phyloP scores from a whole-genome alignment of 345 rosid genomes.

The Cardamine resedifolia region DNA sequence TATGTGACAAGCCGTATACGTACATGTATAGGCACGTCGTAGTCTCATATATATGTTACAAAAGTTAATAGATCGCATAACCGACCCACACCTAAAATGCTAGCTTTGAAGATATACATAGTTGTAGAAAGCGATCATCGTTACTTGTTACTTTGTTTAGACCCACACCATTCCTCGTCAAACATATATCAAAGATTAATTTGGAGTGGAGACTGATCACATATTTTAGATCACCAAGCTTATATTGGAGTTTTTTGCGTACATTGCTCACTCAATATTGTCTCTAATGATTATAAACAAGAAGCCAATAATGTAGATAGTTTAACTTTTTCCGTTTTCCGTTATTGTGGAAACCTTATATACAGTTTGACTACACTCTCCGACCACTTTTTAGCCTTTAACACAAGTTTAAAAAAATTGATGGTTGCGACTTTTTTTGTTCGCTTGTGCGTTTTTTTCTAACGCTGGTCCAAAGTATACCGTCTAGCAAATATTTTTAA shows the following conservation, averaged over 20 bases:
- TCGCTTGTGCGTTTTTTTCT: no score
- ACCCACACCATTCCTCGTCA: not conserved
- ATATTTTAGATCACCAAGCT: not conserved
- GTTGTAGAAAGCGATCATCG: slow-evolving; percentile 5
- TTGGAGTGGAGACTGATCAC: not conserved
- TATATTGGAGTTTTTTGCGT: not conserved
- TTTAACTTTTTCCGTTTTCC: no score
- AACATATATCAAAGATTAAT: not conserved
- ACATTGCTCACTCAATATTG: no score
- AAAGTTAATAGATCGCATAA: slow-evolving; percentile 10
- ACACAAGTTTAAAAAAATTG: no score
- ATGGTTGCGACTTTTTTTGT: no score
- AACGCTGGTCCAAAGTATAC: no score
- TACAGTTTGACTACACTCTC: no score
- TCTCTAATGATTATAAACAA: no score
- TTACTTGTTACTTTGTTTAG: not conserved
- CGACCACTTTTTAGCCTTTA: no score
- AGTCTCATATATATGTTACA: slow-evolving; percentile 7
- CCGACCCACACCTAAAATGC: slow-evolving; percentile 39
- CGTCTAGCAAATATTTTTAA: no score
- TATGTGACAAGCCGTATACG: slow-evolving; percentile 22
- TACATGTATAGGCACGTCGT: slow-evolving; percentile 1
- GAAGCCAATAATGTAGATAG: no score
- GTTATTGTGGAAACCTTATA: no score
- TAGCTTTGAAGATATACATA: not conserved